Evolutionary conservation across 345 rosid genomes (phyloP).

Genomic region (Syzygium aromaticum): DNA sequence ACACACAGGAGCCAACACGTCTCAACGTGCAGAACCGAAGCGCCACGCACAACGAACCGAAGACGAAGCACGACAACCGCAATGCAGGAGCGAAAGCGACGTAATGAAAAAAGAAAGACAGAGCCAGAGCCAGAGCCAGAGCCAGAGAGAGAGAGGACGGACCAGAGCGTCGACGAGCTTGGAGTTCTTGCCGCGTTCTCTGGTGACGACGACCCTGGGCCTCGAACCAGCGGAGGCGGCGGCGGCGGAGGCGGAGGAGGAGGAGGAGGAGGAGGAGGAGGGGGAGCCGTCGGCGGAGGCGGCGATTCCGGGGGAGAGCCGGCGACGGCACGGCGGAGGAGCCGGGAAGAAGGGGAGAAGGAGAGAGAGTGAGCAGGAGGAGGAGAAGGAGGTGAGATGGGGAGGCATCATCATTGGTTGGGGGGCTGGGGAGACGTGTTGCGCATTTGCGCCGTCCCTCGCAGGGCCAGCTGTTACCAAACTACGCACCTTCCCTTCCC

Average conservation of each 20-base stretch:
- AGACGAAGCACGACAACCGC: not conserved
- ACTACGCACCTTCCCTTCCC: not conserved
- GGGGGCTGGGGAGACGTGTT: slow-evolving; percentile 18
- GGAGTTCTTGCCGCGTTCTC: slow-evolving; percentile 88
- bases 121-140: not conserved
- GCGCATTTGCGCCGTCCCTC: not conserved
- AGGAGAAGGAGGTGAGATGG: slow-evolving; percentile 15
- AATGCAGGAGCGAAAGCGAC: not conserved
- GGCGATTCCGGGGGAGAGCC: not conserved
- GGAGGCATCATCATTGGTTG: not conserved
- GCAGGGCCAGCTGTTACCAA: slow-evolving; percentile 17
- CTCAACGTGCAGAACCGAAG: not conserved
- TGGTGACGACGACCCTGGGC: slow-evolving; percentile 79
- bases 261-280: no score
- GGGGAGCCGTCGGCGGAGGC: slow-evolving; percentile 8
- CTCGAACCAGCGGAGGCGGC: slow-evolving; percentile 11
- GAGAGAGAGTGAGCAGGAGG: slow-evolving; percentile 1
- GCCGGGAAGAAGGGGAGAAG: not conserved
- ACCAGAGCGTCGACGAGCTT: slow-evolving; percentile 81
- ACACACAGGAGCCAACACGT: not conserved
- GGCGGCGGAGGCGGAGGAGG: no score
- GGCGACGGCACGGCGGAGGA: slow-evolving; percentile 3
- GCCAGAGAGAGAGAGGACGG: not conserved
- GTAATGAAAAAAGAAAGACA: no score
- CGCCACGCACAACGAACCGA: not conserved